Base-by-base conservation (phyloP, 768 basidiomycete genomes). In the Lenzites betulinus region DNA sequence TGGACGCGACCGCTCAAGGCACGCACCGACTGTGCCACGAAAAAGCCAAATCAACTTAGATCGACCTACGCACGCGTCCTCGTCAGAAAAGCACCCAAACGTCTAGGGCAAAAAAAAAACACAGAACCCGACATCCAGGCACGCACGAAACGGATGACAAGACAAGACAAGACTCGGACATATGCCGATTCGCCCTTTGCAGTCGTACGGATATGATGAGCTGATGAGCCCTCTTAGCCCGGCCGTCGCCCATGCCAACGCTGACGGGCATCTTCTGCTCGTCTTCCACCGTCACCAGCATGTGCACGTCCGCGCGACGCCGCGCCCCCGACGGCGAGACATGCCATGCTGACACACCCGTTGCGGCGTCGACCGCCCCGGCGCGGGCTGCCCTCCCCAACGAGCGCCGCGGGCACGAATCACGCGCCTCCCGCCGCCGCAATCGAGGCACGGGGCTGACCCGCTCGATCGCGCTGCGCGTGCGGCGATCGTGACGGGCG, bases 401-500 rank as follows among this genome's bases (percentile, higher is more conserved):
- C 22, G 44, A 25, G 20, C 20, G 22, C 38, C 30, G 20, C 46
- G 38, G 44, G 18, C 33, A 30, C 33, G 16, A 15, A 56, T 49
- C 55, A 57, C 55, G 55, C 55, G 55, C 55, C 28, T 16, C 8
- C 36, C 30, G 30, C 30, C 30, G 30, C 11, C 30, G 30, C 30
- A 30, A 51, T 35, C 56, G 56, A 58, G 56, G 56, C 56, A 58
- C 56, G 56, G 49, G 56, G 35, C 56, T 39, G 56, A 25, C 56
- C 43, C 30, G 30, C 30, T 39, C 56, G 56, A 58, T 58, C 56
- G 56, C 48, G 56, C 48, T 47, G 56, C 41, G 56, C 56, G 26
- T 5, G 47, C 36, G 35, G 13, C 26, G 38, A 11, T 33, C 11
- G 30, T 50, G 30, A n/a, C 49, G 18, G 11, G 15, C n/a, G n/a